These are phyloP conservation scores for Fusarium newnesense DNA, from an alignment of 2,329 filamentous ascomycete genomes.

Conservation along the genomic window DNA sequence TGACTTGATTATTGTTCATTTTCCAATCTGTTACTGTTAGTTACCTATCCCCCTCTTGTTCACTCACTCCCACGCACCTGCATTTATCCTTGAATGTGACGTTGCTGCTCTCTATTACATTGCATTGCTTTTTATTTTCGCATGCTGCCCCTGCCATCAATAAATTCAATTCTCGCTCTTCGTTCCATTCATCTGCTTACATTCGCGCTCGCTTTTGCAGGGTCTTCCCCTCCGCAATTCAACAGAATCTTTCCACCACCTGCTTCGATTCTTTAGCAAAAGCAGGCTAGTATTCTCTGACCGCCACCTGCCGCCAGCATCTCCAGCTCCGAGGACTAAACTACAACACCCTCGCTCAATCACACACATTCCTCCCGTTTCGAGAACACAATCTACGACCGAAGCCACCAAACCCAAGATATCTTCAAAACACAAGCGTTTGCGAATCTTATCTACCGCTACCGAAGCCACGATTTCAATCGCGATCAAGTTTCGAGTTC, in stretches of 20 bases:
- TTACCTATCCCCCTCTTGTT: slow-evolving; percentile 2
- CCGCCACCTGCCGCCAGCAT: slow-evolving; percentile 26
- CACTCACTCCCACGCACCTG: background rate
- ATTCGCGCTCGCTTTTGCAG: slow-evolving; percentile 9
- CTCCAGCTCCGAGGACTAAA: slow-evolving; percentile 12
- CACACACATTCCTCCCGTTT: slow-evolving; percentile 15
- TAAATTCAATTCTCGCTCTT: slow-evolving; percentile 1
- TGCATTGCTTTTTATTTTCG: slow-evolving; percentile 6
- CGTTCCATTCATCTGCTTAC: slow-evolving; percentile 19
- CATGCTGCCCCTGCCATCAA: slow-evolving; percentile 10
- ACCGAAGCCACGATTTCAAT: slow-evolving; percentile 21
- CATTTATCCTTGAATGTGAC: slow-evolving; percentile 25
- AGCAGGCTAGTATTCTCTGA: slow-evolving; percentile 27
- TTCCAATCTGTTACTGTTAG: background rate
- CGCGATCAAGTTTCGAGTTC: slow-evolving; percentile 14
- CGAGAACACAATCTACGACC: background rate
- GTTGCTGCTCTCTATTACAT: slow-evolving; percentile 18
- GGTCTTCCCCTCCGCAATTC: slow-evolving; percentile 12
- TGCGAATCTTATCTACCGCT: background rate
- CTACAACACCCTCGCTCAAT: slow-evolving; percentile 2
- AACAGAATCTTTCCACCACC: background rate
- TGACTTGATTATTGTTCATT: slow-evolving; percentile 1
- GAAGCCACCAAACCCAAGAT: slow-evolving; percentile 19
- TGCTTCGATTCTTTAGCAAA: slow-evolving; percentile 22
- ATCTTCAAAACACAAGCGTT: background rate